Evolutionary conservation across 2,329 filamentous ascomycete genomes (phyloP), one percentile per base, ranked within the genome.

Genomic region (Periconia digitata): DNA sequence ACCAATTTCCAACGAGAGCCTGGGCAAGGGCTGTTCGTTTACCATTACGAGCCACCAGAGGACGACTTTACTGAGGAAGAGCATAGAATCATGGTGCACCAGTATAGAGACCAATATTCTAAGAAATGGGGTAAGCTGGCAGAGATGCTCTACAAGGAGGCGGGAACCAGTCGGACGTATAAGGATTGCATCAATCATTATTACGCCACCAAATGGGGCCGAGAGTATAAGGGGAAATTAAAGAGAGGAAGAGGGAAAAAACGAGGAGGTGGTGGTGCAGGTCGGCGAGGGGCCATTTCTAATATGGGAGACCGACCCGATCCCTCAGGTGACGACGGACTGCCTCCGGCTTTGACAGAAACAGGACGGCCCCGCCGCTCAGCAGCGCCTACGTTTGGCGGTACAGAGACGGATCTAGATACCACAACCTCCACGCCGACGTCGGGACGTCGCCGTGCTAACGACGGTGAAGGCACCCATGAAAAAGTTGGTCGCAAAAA

Each of bases 51-150:
- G 40, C 85, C 87, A 12, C 85, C 86, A 4, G 76, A 85, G 44
- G 85, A 90, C 64, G 89, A 90, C 62, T 92, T 92, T 69, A 87
- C 83, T 0, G 77, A 82, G 16, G 82, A 87, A 53, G 89, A 94
- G 67, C 78, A 82, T 32, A 79, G 82, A 38, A 76, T 81, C 22
- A 91, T 94, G 64, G 86, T 91, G 57, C 85, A 86, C 58, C 80
- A 83, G 10, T 92, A 90, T 62, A 78, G 89, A 43, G 86, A 90
- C 52, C 65, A 71, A 37, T 82, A 81, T 49, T 87, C 88, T 0
- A 94, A 94, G 76, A 88, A 91, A 63, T 94, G 88, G 87, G 87
- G 87, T 47, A 85, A 83, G 59, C 85, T 94, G 49, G 86, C 89
- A 5, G 83, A 87, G 49, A 78, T 79, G 20, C 73, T 92, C 16